Evolutionary conservation across 306 rosid genomes (phyloP).

Genomic region (Luffa acutangula): DNA sequence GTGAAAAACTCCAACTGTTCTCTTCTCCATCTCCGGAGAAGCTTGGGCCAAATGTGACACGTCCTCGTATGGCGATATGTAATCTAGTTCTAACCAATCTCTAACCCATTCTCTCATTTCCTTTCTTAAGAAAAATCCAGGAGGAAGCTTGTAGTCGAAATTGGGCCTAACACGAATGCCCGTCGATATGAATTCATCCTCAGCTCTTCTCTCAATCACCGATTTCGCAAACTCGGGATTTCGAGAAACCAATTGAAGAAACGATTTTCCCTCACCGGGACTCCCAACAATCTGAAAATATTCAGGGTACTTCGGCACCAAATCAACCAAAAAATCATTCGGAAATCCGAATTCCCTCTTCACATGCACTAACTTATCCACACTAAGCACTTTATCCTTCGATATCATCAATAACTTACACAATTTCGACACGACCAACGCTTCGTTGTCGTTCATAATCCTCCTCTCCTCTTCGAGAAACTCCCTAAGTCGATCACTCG

Average conservation of each 20-base stretch:
- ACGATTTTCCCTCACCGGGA: constrained; percentile 60
- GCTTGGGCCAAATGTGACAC: constrained; percentile 50
- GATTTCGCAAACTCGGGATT: constrained; percentile 65
- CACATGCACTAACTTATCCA: constrained; percentile 66
- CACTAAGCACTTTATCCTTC: constrained; percentile 50
- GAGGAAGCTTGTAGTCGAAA: constrained; percentile 54
- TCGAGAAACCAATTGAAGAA: constrained; percentile 63
- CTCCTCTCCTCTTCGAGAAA: constrained; percentile 46
- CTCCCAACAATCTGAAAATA: constrained; percentile 56
- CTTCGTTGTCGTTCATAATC: constrained; percentile 38
- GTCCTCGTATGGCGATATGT: constrained; percentile 62
- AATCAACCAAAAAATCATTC: constrained; percentile 59
- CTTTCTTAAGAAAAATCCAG: constrained; percentile 59
- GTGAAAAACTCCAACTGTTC: constrained; percentile 39
- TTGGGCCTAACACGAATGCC: constrained; percentile 75
- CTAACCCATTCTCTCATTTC: constrained; percentile 91
- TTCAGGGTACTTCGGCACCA: constrained; percentile 67
- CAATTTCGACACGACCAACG: constrained; percentile 42
- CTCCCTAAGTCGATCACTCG: constrained; percentile 26
- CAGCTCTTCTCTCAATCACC: constrained; percentile 61
- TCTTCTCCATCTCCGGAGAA: constrained; percentile 62
- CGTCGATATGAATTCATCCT: constrained; percentile 40
- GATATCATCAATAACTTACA: constrained; percentile 81
- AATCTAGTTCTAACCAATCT: constrained; percentile 88
- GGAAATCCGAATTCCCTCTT: constrained; percentile 91